Conservation (phyloP, 768 basidiomycete genomes). For the Sutorius australiensis region DNA sequence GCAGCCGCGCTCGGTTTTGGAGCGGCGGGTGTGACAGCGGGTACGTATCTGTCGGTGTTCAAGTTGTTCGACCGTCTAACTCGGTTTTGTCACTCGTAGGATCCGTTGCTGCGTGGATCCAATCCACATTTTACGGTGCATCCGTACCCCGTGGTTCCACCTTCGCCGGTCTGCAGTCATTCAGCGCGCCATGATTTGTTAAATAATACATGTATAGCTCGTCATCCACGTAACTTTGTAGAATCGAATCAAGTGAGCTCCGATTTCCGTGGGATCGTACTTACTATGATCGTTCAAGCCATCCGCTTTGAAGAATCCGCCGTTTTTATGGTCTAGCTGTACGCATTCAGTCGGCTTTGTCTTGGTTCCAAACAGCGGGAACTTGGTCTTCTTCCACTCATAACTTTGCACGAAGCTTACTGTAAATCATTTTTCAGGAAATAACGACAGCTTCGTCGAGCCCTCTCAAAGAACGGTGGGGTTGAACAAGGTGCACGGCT, state of each 20-base stretch:
- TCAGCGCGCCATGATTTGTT: neutral
- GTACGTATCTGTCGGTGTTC: slow-evolving; percentile 1
- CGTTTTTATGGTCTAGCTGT: too few relatives aligned
- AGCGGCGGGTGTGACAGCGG: neutral
- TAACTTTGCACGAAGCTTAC: neutral
- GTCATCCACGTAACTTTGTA: neutral
- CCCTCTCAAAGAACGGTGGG: neutral
- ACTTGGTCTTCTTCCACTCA: neutral
- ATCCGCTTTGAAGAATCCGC: too few relatives aligned
- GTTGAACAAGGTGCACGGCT: neutral
- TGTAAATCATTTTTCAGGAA: neutral
- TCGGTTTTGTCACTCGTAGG: neutral
- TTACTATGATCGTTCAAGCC: too few relatives aligned
- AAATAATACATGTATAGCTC: neutral
- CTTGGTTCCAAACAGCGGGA: neutral
- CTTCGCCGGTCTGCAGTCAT: slow-evolving; percentile 9
- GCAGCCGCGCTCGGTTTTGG: neutral
- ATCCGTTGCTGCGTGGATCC: neutral
- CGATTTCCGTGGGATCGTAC: neutral
- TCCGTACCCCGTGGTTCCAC: neutral
- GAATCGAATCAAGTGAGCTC: neutral
- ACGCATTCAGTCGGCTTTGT: too few relatives aligned
- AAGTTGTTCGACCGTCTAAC: neutral
- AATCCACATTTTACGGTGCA: neutral
- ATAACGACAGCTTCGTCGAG: neutral